Conservation (phyloP, 1,139 yeast species). For the Lipomyces yarrowii region DNA sequence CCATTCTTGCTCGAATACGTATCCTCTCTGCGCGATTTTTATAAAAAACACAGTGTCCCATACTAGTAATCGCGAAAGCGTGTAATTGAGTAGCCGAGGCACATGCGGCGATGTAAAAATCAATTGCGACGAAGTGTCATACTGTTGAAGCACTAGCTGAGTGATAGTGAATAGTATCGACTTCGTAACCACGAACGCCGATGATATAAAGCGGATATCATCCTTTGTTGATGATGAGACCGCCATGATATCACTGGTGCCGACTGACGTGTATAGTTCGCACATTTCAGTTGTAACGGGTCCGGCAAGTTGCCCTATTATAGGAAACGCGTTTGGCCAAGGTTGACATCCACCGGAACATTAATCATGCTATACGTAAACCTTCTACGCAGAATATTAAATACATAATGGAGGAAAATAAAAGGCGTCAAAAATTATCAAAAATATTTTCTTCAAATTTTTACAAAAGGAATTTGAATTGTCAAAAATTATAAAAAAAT, state of each 20-base stretch:
- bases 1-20: slow-evolving; percentile 78
- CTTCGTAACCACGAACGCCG: slow-evolving; percentile 44
- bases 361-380: background rate
- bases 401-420: background rate
- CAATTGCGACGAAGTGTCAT: slow-evolving; percentile 53
- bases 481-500: slow-evolving; percentile 32
- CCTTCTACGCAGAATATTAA: background rate
- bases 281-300: background rate
- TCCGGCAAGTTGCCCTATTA: background rate
- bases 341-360: no score
- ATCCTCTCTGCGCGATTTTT: slow-evolving; percentile 55
- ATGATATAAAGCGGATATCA: slow-evolving; percentile 7
- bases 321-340: background rate
- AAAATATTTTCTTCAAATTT: background rate
- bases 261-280: background rate
- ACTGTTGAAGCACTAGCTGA: slow-evolving; percentile 49
- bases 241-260: background rate
- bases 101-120: slow-evolving; percentile 34
- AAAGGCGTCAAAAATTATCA: background rate
- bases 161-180: slow-evolving; percentile 47
- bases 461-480: background rate
- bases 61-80: slow-evolving; percentile 57
- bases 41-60: slow-evolving; percentile 90
- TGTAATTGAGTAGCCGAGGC: slow-evolving; percentile 30
- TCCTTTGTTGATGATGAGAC: background rate